These are phyloP conservation scores for Sclerotinia nivalis DNA, from an alignment of 2,329 filamentous ascomycete genomes.

Conservation along the genomic window DNA sequence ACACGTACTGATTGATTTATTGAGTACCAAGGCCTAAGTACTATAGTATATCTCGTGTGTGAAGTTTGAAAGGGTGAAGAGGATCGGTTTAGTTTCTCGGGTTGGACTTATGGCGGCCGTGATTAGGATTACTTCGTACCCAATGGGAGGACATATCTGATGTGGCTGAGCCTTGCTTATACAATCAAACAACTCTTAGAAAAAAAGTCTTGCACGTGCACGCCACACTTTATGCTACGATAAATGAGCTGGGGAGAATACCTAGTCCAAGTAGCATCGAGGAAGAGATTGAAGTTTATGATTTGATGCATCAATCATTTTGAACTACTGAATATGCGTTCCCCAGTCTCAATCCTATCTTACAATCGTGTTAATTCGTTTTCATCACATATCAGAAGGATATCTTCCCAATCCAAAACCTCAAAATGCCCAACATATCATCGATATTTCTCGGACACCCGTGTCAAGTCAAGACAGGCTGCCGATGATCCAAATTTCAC, in stretches of 20 bases:
- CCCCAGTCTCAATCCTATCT: not conserved
- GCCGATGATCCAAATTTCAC: slow-evolving; percentile 78
- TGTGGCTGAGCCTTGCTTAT: too few species aligned
- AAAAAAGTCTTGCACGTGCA: slow-evolving; percentile 15
- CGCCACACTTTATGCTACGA: not conserved
- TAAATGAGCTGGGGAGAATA: not conserved
- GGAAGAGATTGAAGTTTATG: not conserved
- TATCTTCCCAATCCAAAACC: not conserved
- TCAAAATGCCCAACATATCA: slow-evolving; percentile 34
- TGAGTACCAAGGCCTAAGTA: not conserved
- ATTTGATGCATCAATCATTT: not conserved
- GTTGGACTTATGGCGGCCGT: too few species aligned
- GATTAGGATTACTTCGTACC: too few species aligned
- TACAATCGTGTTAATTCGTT: slow-evolving; percentile 7
- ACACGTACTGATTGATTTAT: not conserved
- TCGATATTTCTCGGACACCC: slow-evolving; percentile 34
- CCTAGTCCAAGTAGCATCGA: not conserved
- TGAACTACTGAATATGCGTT: slow-evolving; percentile 13
- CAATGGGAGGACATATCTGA: too few species aligned
- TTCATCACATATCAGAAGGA: slow-evolving; percentile 1
- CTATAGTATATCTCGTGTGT: not conserved
- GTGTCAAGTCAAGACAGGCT: slow-evolving; percentile 31
- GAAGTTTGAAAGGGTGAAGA: not conserved
- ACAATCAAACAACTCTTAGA: too few species aligned
- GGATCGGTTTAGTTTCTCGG: too few species aligned